Evolutionary conservation across 2,329 filamentous ascomycete species (phyloP), one percentile per base, ranked within the genome.

Genomic region (Camillea tinctor): DNA sequence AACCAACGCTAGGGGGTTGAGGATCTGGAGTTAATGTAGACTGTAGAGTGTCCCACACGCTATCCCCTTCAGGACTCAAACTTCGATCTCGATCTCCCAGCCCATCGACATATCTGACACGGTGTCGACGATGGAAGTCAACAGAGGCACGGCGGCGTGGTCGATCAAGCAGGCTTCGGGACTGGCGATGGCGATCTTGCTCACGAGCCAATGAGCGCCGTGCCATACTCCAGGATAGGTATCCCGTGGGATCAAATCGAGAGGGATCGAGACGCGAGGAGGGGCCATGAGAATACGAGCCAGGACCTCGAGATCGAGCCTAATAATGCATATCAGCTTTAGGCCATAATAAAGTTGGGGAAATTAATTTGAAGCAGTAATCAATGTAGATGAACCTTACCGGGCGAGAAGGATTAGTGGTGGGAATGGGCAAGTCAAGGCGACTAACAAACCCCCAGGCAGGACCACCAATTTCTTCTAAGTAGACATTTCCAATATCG

Each of bases 71-170:
- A 0, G 89, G 88, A 71, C 89, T 93, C n/a, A 92, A 77, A 73
- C 92, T 96, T 67, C 92, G 87, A 64, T 92, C 86, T 60, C 93
- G 89, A 75, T 97, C 92, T 44, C 92, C 93, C 17, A 97, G 83
- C 3, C 92, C 92, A 74, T 96, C 88, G 1, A 89, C 49, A 40
- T 60, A 60, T 53, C 61, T 24, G 24, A 56, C 60, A 19, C 49
- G 60, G 30, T 62, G 59, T 26, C 11, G 30, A 9, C 54, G 56
- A n/a, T 19, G 36, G 20, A 50, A 4, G 13, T 48, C 26, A 20
- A 22, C 44, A 17, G 52, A 52, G 21, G 24, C 44, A 9, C 59
- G 61, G 24, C 64, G 53, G 21, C 30, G 49, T 40, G 44, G 51
- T 26, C 20, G 59, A 40, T 48, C 44, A 22, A 19, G 9, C 54